phyloP scores from a whole-genome alignment of 23 red algal species.

The Gracilaria vermiculophylla region DNA sequence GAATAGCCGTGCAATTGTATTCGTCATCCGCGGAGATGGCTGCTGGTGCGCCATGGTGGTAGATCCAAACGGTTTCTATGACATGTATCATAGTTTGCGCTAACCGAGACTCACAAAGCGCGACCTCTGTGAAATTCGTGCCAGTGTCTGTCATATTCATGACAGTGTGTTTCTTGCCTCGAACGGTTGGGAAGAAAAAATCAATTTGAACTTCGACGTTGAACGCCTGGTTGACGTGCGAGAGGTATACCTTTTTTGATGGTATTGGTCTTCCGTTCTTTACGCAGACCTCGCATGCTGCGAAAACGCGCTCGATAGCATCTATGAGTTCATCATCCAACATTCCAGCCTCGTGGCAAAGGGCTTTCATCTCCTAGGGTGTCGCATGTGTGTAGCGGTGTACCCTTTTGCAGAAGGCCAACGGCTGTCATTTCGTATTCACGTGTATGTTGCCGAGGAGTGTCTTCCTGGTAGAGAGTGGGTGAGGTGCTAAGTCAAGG shows the following conservation, averaged over 20 bases:
- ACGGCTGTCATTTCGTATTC: background rate
- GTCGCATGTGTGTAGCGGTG: conserved; percentile 25
- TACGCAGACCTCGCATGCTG: conserved; percentile 21
- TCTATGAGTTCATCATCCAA: background rate
- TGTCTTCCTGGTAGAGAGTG: no score
- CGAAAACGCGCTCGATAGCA: background rate
- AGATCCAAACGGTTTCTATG: conserved; percentile 31
- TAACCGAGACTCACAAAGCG: background rate
- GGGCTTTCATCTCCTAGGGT: background rate
- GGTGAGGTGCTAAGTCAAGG: no score
- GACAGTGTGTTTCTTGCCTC: background rate
- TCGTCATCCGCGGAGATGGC: conserved; percentile 1
- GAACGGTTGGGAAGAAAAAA: background rate
- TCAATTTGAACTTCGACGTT: conserved; percentile 42
- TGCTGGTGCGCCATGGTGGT: conserved; percentile 25
- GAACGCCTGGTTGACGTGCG: conserved; percentile 16
- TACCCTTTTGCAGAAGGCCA: background rate
- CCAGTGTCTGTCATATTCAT: conserved; percentile 31
- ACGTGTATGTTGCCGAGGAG: background rate
- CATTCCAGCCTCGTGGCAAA: background rate
- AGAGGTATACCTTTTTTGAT: conserved; percentile 11
- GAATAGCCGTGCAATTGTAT: background rate
- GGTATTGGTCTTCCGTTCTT: background rate
- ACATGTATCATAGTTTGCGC: background rate
- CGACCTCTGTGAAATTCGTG: background rate